These are phyloP conservation scores for Sphagnum fallax DNA, from an alignment of 228 moss, liverwort and hornwort species.

Conservation along the genomic window DNA sequence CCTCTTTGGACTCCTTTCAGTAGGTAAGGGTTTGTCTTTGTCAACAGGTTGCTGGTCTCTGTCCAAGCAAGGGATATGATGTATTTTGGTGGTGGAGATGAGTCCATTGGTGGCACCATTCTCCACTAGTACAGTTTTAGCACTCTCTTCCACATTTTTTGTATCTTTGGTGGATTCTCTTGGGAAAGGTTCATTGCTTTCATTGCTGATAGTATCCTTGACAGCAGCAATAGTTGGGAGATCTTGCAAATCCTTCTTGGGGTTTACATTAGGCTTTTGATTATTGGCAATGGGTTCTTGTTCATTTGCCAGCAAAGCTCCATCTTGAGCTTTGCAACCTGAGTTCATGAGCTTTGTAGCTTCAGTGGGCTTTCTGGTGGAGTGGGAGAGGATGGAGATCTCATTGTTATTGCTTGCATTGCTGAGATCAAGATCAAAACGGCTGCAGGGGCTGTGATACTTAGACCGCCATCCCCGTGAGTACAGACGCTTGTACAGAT, in stretches of 20 bases:
- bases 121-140: slow-evolving; percentile 15
- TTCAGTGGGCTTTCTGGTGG: slow-evolving; percentile 12
- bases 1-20: slow-evolving; percentile 52
- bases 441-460: slow-evolving; percentile 62
- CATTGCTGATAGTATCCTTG: too few species aligned
- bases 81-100: slow-evolving; percentile 4
- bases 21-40: slow-evolving; percentile 9
- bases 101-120: slow-evolving; percentile 14
- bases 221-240: too few species aligned
- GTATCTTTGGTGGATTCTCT: slow-evolving; percentile 6
- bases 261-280: not conserved
- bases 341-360: slow-evolving; percentile 8
- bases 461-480: slow-evolving; percentile 88
- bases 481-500: slow-evolving; percentile 86
- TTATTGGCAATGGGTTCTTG: slow-evolving; percentile 11
- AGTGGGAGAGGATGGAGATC: not conserved
- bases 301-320: slow-evolving; percentile 3
- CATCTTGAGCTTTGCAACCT: slow-evolving; percentile 7
- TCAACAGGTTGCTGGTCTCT: slow-evolving; percentile 7
- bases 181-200: slow-evolving; percentile 3
- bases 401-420: slow-evolving; percentile 25
- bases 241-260: too few species aligned
- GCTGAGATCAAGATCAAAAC: slow-evolving; percentile 53
- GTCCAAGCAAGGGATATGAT: slow-evolving; percentile 8
- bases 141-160: slow-evolving; percentile 14